Percentiles rank a stretch among this genome's conserved stretches.
phyloP scores from a whole-genome alignment of 106 monocot species.

The Vanilla planifolia region DNA sequence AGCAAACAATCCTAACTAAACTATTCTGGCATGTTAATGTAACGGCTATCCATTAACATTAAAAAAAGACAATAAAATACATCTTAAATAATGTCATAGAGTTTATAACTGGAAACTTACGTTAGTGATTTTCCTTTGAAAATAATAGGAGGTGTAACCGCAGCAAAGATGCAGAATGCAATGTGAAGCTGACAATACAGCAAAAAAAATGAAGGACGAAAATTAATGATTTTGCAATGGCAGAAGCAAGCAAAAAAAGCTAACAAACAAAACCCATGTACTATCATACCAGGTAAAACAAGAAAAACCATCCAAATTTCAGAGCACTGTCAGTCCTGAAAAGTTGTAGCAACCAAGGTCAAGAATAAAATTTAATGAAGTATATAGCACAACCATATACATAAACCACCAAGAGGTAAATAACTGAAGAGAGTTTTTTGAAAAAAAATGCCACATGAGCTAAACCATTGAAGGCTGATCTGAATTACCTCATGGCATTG shows the following conservation, averaged over 20 bases:
- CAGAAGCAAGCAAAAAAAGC: background rate
- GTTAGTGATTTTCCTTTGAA: slow-evolving; percentile 77
- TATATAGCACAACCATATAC: background rate
- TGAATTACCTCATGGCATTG: slow-evolving; percentile 50
- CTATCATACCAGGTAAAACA: slow-evolving; percentile 41
- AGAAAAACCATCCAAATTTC: slow-evolving; percentile 63
- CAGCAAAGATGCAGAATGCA: slow-evolving; percentile 46
- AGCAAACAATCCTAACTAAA: background rate
- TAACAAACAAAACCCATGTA: background rate
- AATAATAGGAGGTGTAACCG: slow-evolving; percentile 64
- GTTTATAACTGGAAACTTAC: slow-evolving; percentile 30
- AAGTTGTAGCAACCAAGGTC: background rate
- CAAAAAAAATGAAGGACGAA: background rate
- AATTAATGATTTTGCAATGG: background rate
- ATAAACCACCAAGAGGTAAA: background rate
- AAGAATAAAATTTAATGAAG: slow-evolving; percentile 1
- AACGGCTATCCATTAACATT: background rate
- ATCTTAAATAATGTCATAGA: background rate
- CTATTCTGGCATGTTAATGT: background rate
- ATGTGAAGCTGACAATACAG: slow-evolving; percentile 56
- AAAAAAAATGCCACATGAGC: background rate
- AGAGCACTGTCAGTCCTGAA: slow-evolving; percentile 67
- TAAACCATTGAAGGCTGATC: background rate
- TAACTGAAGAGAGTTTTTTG: background rate
- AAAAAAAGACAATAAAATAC: background rate